Percentiles rank a stretch among this genome's conserved stretches.
These are phyloP conservation scores for Suillus occidentalis DNA, from an alignment of 768 basidiomycete species.

Conservation along the genomic window DNA sequence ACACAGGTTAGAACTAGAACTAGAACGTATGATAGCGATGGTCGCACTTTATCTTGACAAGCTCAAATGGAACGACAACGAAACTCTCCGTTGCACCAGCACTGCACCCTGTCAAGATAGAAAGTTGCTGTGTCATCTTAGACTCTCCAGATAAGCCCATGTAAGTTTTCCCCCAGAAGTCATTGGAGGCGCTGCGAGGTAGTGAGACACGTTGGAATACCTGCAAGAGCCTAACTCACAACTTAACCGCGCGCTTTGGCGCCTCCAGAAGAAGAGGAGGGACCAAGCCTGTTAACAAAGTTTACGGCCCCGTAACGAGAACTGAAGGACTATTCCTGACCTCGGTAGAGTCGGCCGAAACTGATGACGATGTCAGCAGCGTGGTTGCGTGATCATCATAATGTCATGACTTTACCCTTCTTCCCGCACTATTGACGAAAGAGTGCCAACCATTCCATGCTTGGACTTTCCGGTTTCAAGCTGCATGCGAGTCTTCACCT, in stretches of 20 bases:
- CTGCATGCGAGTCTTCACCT: conserved; percentile 99
- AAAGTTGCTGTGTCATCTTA: conserved; percentile 89
- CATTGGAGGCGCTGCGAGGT: conserved; percentile 71
- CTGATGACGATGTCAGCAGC: conserved; percentile 38
- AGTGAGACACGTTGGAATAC: conserved; percentile 4
- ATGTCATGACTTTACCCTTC: conserved; percentile 70
- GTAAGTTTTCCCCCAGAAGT: conserved; percentile 92
- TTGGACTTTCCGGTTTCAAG: conserved; percentile 81
- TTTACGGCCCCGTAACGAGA: background rate
- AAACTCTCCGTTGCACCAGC: conserved; percentile 97
- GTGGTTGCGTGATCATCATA: conserved; percentile 18
- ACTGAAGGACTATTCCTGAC: conserved; percentile 33
- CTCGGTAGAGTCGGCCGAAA: conserved; percentile 84
- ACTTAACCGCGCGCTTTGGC: conserved; percentile 97
- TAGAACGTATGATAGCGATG: conserved; percentile 21
- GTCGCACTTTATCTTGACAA: conserved; percentile 78
- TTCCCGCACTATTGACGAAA: conserved; percentile 78
- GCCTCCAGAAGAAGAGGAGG: conserved; percentile 95
- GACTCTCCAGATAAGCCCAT: conserved; percentile 58
- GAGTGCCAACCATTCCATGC: conserved; percentile 78
- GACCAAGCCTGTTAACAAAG: conserved; percentile 63
- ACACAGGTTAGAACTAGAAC: conserved; percentile 4
- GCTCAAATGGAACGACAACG: conserved; percentile 95
- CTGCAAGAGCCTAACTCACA: conserved; percentile 45
- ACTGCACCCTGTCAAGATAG: conserved; percentile 86